Evolutionary conservation across 2,329 filamentous ascomycete genomes (phyloP), one percentile per base, ranked within the genome.

Genomic region (Aspergillus novoparasiticus): DNA sequence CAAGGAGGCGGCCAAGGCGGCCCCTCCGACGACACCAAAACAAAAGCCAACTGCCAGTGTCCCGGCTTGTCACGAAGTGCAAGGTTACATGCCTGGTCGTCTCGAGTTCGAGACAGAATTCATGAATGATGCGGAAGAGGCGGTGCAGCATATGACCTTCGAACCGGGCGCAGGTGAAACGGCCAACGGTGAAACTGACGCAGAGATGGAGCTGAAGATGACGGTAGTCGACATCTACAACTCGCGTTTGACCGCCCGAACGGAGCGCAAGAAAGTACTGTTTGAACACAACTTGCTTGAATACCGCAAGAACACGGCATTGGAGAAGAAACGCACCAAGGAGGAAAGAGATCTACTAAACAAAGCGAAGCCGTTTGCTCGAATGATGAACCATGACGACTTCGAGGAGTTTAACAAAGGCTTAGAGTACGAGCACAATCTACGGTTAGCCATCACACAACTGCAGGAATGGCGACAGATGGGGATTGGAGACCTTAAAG

Each of bases 151-250:
- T 67, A 98, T 99, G 94, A 91, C 96, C 67, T 99, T 99, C 73
- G 94, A 98, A 62, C 94, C 95, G 0, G 95, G 95, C 30, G 94
- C 97, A 79, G 95, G 95, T 62, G 84, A 96, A 69, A 96, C 97
- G 73, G 89, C 91, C 1, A 97, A 93, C 0, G 91, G 92, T 65
- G 90, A 96, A 73, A 83, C 96, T 62, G 95, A 99, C 71, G 93
- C 95, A 0, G 95, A 99, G 78, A 96, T 97, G 85, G 94, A 97
- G 68, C 86, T 99, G 53, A 99, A 99, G 83, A 88, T 98, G 81
- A 97, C 93, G 0, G 93, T 99, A 23, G 97, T 99, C 89, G 93
- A 97, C 68, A 96, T 99, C 57, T 99, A 99, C 83, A 99, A 99
- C 74, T 90, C 91, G 62, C 89, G 94, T 5, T 82, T 99, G 21